Base-by-base conservation (phyloP, 2,329 filamentous ascomycete genomes). In the Camillea tinctor region DNA sequence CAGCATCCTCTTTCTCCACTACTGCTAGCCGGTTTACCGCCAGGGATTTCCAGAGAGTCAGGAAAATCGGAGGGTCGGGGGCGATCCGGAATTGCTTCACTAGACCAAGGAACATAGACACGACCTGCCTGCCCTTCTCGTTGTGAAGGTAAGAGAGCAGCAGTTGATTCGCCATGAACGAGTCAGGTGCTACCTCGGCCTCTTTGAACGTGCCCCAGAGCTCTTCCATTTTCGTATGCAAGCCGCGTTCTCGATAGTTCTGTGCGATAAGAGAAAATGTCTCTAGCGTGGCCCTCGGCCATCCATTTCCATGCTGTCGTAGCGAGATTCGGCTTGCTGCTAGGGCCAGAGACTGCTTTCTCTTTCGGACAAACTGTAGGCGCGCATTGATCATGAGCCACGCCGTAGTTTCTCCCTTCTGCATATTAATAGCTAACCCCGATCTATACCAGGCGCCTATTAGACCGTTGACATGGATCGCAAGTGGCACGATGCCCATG, bases 381-480 rank as follows among this genome's bases (percentile, higher is more conserved):
- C 90, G 85, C 26, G 85, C 78, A 55, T 86, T 81, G 62, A 95
- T 87, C 91, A 95, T 94, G 57, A 83, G 79, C 90, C 90, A 93
- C 2, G 84, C 91, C 56, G 92, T 79, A 44, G 79, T 74, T 67
- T 93, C 89, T 2, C 89, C 91, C 68, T 83, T 84, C 54, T 83
- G 76, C 56, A 84, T 75, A 57, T 87, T 78, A 21, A 77, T 76
- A 1, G 78, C 77, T 6, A 77, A 83, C 21, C 84, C 84, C 5
- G 85, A 82, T 52, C 92, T 84, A 55, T 95, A 80, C 84, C 90
- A 93, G 1, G 89, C 91, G 8, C 88, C 90, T 57, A 97, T 85
- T 20, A 97, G 80, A 7, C 91, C 90, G 70, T 97, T 96, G 58
- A 95, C 80, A 65, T 96, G 91, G 55, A 90, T 88, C 1, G 90